Evolutionary conservation across 306 rosid species (phyloP), one percentile per base, ranked within the genome.

Genomic region (Alnus glutinosa): DNA sequence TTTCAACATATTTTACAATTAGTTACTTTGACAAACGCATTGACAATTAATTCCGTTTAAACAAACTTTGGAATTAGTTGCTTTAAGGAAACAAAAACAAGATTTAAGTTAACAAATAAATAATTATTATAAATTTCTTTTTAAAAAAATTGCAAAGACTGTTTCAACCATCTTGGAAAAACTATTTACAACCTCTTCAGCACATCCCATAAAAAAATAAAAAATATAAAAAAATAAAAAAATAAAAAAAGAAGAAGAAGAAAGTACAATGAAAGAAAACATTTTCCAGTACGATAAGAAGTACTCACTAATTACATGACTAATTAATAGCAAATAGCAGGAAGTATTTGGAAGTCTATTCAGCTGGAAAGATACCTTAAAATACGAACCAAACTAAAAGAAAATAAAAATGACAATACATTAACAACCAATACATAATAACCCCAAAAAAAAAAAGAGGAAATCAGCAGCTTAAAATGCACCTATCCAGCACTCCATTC

Each of bases 401-500:
- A 61, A 30, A 37, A 79, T 23, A 52, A 12, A 32, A 7, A 55
- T 47, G 55, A 19, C 42, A 51, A 23, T 67, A 64, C 64, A 82
- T 13, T 47, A 30, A 81, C 2, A 76, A 74, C 68, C 54, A 55
- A 64, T 23, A 67, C 47, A 75, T 64, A 74, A 70, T 23, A 23
- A 23, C 28, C 66, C 79, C 54, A 66, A 61, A 30, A 61, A 44
- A 44, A 23, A 66, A 55, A 28, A 82, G 70, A 84, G 77, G 30
- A 61, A 64, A 75, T 83, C 49, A 66, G 77, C 69, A 78, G 72
- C 79, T 68, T 76, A 66, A 42, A 68, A 86, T 85, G 85, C 86
- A 96, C 99, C 99, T 93, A 93, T 96, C 99, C 98, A 93, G 94
- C 97, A 96, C 96, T 96, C 99, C 98, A 96, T 96, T 89, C 99